These are phyloP conservation scores for Aspergillus sp. DNA, from an alignment of 2,329 filamentous ascomycete genomes.

Conservation along the genomic window DNA sequence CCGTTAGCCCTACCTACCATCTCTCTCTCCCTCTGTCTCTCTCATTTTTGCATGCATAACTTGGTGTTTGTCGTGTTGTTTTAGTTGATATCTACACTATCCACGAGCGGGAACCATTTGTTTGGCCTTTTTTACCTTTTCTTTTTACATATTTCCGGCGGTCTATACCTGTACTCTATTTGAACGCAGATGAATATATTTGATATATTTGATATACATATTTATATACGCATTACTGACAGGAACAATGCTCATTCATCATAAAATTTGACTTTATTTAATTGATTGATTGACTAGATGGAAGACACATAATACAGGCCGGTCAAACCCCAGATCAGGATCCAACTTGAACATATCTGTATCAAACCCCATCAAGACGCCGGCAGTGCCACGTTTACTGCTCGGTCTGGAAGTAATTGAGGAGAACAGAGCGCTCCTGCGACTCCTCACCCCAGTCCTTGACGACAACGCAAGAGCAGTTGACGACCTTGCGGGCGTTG, in stretches of 20 bases:
- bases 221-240: too few relatives aligned
- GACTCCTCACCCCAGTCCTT: constrained; percentile 99
- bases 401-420: constrained; percentile 99
- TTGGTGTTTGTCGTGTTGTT: too few relatives aligned
- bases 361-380: not conserved
- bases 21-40: not conserved
- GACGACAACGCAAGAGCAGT: constrained; percentile 99
- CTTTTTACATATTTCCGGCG: not conserved
- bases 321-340: not conserved
- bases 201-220: too few relatives aligned
- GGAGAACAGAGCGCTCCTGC: constrained; percentile 95
- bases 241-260: not conserved
- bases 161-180: too few relatives aligned
- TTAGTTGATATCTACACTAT: too few relatives aligned
- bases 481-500: constrained; percentile 99
- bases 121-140: not conserved
- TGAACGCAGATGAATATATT: too few relatives aligned
- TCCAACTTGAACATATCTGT: not conserved
- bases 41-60: too few relatives aligned
- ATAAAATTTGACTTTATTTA: not conserved
- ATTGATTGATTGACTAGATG: not conserved
- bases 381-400: constrained; percentile 30
- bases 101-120: too few relatives aligned
- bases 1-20: constrained; percentile 17
- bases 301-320: not conserved